Evolutionary conservation across 805 yeast genomes (phyloP).

Genomic region (Lipomyces anomalus): DNA sequence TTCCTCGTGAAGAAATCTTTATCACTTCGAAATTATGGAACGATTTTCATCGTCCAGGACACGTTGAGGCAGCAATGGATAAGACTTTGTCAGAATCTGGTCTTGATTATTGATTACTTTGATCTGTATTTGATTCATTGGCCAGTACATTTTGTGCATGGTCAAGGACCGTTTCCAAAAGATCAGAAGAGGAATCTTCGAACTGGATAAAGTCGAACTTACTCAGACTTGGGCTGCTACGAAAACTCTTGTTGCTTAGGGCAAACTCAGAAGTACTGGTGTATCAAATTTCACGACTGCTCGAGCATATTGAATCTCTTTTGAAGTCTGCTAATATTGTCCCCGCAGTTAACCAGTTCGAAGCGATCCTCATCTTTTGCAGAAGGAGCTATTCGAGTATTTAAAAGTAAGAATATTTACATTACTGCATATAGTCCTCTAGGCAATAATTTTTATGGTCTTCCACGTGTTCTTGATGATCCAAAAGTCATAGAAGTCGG

Average conservation of each 20-base stretch:
- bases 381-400: no score
- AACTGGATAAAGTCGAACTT: conserved; percentile 26
- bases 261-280: conserved; percentile 59
- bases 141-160: no score
- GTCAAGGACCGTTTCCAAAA: conserved; percentile 25
- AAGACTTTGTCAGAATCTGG: conserved; percentile 41
- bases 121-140: conserved; percentile 53
- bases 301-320: conserved; percentile 44
- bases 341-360: conserved; percentile 57
- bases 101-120: conserved; percentile 47
- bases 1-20: conserved; percentile 44
- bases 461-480: no score
- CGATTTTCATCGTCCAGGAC: conserved; percentile 29
- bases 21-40: conserved; percentile 39
- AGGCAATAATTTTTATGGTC: no score
- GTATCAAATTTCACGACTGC: conserved; percentile 60
- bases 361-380: no score
- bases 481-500: no score
- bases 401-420: no score
- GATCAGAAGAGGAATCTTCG: conserved; percentile 31
- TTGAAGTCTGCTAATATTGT: conserved; percentile 39
- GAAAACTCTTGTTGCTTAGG: conserved; percentile 48
- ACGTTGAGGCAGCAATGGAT: conserved; percentile 39
- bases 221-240: conserved; percentile 55
- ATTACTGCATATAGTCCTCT: no score